Conservation (phyloP, 306 rosid genomes). For the Lathyrus aphaca region DNA sequence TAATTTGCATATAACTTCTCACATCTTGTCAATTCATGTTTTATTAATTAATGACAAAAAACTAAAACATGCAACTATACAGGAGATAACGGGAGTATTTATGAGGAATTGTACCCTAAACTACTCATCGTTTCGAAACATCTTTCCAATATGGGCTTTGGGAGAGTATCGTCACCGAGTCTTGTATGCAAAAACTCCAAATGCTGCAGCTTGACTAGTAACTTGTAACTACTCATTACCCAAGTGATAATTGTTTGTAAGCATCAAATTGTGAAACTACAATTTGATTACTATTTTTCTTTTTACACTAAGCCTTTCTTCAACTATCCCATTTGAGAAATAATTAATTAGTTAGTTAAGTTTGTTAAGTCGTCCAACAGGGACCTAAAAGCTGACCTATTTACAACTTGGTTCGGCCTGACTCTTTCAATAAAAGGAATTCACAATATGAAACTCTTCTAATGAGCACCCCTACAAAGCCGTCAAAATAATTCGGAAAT, state of each 20-base stretch:
- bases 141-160: slow-evolving; percentile 64
- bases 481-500: not conserved
- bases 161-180: slow-evolving; percentile 52
- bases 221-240: not conserved
- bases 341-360: too few species aligned
- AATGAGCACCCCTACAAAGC: not conserved
- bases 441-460: not conserved
- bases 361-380: too few species aligned
- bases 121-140: slow-evolving; percentile 55
- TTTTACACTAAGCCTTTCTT: not conserved
- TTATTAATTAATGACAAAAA: not conserved
- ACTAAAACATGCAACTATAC: not conserved
- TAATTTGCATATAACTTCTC: slow-evolving; percentile 13
- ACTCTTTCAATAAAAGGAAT: too few species aligned
- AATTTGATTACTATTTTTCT: not conserved
- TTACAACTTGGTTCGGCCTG: too few species aligned
- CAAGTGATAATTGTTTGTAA: slow-evolving; percentile 1
- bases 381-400: too few species aligned
- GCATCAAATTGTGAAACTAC: not conserved
- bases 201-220: not conserved
- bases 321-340: not conserved
- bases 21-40: not conserved
- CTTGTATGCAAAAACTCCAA: slow-evolving; percentile 13
- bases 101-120: slow-evolving; percentile 55
- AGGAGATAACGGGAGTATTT: slow-evolving; percentile 63